A percentile compares a stretch with the other conserved stretches of the same genome.
Conservation (phyloP, 495 filamentous ascomycete genomes). For the Chaetomium tenue region DNA sequence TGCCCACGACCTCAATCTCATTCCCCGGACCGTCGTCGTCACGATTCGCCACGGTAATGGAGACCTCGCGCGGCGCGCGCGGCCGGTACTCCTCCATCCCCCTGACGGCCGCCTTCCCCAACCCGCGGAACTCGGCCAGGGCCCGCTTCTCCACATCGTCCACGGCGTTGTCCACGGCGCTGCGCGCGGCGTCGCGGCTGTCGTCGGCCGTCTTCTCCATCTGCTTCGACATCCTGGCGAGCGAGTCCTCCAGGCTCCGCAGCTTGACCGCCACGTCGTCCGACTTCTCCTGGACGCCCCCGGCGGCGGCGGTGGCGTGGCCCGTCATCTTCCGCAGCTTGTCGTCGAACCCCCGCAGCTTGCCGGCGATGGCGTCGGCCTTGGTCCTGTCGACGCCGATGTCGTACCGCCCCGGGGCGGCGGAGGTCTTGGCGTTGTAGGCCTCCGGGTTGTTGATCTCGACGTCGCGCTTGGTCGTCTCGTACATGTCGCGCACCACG, state of each 20-base stretch:
- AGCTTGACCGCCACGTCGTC: background rate
- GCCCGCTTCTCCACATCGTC: conserved; percentile 1
- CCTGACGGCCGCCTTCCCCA: conserved; percentile 1
- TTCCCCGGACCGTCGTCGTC: background rate
- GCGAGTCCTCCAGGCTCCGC: conserved; percentile 6
- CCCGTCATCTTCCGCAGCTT: background rate
- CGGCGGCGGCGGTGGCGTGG: background rate
- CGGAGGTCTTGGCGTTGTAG: background rate
- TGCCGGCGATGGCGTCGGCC: conserved; percentile 8
- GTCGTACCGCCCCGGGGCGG: background rate
- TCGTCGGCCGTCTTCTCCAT: background rate
- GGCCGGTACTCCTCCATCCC: background rate
- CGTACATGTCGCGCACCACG: conserved; percentile 4
- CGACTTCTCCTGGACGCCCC: background rate
- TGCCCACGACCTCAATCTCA: background rate
- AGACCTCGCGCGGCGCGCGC: conserved; percentile 3
- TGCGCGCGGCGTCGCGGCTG: background rate
- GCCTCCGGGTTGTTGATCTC: conserved; percentile 5
- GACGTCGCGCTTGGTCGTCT: conserved; percentile 8
- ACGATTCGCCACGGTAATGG: background rate
- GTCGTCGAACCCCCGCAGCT: conserved; percentile 6
- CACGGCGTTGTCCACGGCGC: background rate
- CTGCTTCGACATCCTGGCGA: background rate
- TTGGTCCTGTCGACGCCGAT: conserved; percentile 3
- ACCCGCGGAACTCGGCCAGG: background rate